Conservation (phyloP, 2,329 filamentous ascomycete genomes). For the Diaporthe velutina region DNA sequence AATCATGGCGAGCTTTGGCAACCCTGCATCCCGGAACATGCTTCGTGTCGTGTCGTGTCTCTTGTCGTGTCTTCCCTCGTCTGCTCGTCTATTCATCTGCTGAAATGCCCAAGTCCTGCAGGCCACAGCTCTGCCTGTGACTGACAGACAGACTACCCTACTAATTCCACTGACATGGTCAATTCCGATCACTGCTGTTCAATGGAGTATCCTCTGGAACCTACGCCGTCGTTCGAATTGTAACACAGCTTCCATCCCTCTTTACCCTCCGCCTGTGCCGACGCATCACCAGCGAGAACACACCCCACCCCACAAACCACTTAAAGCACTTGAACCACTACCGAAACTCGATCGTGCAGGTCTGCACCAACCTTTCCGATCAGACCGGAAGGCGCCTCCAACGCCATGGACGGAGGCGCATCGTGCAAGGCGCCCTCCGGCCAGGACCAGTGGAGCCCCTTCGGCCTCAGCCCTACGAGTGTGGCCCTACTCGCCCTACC, state of each 20-base stretch:
- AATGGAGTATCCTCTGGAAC: slow-evolving; percentile 25
- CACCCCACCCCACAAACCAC: too few relatives aligned
- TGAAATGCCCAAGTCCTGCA: slow-evolving; percentile 21
- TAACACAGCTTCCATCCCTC: slow-evolving; percentile 24
- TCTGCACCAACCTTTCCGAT: background rate
- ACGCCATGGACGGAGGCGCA: slow-evolving; percentile 42
- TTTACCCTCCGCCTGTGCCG: too few relatives aligned
- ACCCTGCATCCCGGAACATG: slow-evolving; percentile 22
- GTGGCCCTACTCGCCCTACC: slow-evolving; percentile 46
- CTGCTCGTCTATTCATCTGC: background rate
- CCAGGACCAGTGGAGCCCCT: slow-evolving; percentile 43
- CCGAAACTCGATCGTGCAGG: background rate
- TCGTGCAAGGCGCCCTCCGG: slow-evolving; percentile 47
- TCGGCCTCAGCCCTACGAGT: slow-evolving; percentile 47
- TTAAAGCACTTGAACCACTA: background rate
- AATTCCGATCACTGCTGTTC: slow-evolving; percentile 5
- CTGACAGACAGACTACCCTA: background rate
- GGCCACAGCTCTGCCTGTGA: slow-evolving; percentile 29
- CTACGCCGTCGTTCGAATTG: background rate
- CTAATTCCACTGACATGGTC: background rate
- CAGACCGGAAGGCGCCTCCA: slow-evolving; percentile 39
- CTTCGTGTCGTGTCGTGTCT: slow-evolving; percentile 19
- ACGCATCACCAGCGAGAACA: background rate
- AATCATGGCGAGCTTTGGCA: slow-evolving; percentile 23
- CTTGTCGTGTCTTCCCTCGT: background rate